A percentile compares a stretch with the other conserved stretches of the same genome.
Evolutionary conservation across 495 filamentous ascomycete species (phyloP).

Genomic region (Astrothelium subdiscretum): DNA sequence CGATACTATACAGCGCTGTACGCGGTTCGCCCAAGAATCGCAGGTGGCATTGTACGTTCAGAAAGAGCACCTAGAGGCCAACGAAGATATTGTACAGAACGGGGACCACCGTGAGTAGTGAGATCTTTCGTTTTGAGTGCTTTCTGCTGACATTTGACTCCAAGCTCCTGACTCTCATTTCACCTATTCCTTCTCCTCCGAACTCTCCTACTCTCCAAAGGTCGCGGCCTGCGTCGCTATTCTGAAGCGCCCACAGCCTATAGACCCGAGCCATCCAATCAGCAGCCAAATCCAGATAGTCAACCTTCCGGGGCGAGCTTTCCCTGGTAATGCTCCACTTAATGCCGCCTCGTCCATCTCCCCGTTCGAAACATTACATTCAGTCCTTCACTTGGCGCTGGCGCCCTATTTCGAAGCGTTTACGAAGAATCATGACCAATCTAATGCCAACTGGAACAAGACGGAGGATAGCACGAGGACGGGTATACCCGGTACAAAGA

Average conservation of each 20-base stretch:
- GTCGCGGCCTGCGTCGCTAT: conserved; percentile 78
- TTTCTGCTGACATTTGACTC: not conserved
- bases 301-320: conserved; percentile 71
- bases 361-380: conserved; percentile 84
- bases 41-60: conserved; percentile 83
- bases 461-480: conserved; percentile 79
- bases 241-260: conserved; percentile 75
- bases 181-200: conserved; percentile 65
- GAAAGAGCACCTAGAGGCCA: conserved; percentile 49
- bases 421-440: conserved; percentile 67
- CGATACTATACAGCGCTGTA: conserved; percentile 79
- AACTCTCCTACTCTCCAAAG: conserved; percentile 64
- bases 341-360: conserved; percentile 61
- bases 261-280: conserved; percentile 69
- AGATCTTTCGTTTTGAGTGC: not conserved
- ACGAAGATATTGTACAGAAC: conserved; percentile 12
- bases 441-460: conserved; percentile 53
- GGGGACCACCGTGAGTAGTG: conserved; percentile 34
- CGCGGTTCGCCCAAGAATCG: conserved; percentile 75
- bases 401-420: conserved; percentile 93
- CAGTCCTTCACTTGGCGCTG: conserved; percentile 74
- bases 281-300: conserved; percentile 79
- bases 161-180: conserved; percentile 28
- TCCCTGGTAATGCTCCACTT: conserved; percentile 47
- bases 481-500: conserved; percentile 91